phyloP scores from a whole-genome alignment of 495 filamentous ascomycete species.

The Podospora conica region DNA sequence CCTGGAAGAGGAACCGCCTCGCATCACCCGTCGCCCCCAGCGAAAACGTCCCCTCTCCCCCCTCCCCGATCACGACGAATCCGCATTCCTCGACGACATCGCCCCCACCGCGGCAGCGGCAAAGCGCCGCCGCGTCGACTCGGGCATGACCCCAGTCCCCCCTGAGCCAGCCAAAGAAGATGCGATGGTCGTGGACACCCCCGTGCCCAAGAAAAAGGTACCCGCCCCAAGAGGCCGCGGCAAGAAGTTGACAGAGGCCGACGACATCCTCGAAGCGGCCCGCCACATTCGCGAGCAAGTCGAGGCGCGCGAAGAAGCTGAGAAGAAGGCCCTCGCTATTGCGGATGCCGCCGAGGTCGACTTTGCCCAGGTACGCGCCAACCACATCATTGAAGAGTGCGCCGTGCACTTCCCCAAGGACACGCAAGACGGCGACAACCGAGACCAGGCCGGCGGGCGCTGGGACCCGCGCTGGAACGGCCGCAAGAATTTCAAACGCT shows the following conservation, averaged over 20 bases:
- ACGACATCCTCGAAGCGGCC: conserved; percentile 65
- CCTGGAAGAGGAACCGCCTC: conserved; percentile 17
- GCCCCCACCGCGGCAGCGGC: conserved; percentile 66
- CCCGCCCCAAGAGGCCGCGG: conserved; percentile 38
- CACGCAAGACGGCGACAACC: conserved; percentile 5
- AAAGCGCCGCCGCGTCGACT: conserved; percentile 59
- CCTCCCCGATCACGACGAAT: conserved; percentile 33
- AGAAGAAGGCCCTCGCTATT: conserved; percentile 52
- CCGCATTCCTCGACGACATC: conserved; percentile 55
- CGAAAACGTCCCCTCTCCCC: conserved; percentile 41
- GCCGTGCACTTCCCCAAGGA: conserved; percentile 44
- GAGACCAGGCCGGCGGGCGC: conserved; percentile 48
- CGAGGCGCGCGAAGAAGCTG: conserved; percentile 53
- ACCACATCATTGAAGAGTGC: conserved; percentile 79
- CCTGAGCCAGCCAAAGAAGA: conserved; percentile 19
- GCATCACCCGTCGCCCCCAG: conserved; percentile 24
- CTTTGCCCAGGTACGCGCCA: conserved; percentile 62
- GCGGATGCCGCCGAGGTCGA: conserved; percentile 53
- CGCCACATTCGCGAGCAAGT: conserved; percentile 63
- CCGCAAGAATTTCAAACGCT: conserved; percentile 93
- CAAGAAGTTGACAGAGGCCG: conserved; percentile 32
- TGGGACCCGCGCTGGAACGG: conserved; percentile 96
- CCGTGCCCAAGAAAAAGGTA: conserved; percentile 15
- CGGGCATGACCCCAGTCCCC: conserved; percentile 34
- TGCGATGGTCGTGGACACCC: conserved; percentile 12